Conservation (phyloP, 768 basidiomycete genomes). For the Boletellus sp. region DNA sequence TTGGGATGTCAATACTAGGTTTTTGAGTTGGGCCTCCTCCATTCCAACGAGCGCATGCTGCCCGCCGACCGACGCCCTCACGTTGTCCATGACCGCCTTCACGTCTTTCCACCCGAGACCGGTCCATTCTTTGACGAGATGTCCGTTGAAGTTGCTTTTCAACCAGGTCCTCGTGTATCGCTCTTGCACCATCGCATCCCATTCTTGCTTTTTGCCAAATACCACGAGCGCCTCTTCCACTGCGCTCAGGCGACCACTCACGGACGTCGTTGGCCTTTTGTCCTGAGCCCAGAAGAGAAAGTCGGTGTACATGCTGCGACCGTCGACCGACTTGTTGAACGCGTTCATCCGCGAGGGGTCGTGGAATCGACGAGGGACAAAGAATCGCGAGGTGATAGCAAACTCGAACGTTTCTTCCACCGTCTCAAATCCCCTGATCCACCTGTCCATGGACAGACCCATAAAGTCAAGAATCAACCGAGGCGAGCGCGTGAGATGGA, state of each 20-base stretch:
- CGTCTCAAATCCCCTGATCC: conserved; percentile 52
- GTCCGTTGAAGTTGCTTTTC: conserved; percentile 48
- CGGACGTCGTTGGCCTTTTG: conserved; percentile 10
- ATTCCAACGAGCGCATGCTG: conserved; percentile 41
- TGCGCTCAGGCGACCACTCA: conserved; percentile 19
- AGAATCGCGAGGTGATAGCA: conserved; percentile 51
- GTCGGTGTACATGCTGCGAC: conserved; percentile 55
- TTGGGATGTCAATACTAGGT: conserved; percentile 36
- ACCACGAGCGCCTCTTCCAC: conserved; percentile 45
- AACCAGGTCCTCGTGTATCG: conserved; percentile 29
- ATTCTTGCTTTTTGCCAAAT: conserved; percentile 51
- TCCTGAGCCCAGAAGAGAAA: conserved; percentile 51
- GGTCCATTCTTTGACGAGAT: conserved; percentile 52
- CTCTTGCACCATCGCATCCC: conserved; percentile 35
- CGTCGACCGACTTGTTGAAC: conserved; percentile 41
- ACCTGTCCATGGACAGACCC: conserved; percentile 50
- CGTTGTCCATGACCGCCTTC: conserved; percentile 49
- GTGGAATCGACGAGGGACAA: conserved; percentile 40
- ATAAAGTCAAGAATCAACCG: conserved; percentile 52
- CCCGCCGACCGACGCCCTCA: conserved; percentile 46
- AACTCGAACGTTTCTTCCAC: conserved; percentile 56
- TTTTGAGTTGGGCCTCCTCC: conserved; percentile 40
- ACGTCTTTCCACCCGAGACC: conserved; percentile 45
- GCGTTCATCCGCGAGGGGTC: conserved; percentile 29
- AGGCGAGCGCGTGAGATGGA: conserved; percentile 49